These are phyloP conservation scores for Raddia distichophylla DNA, from an alignment of 176 grass and related monocot species.

Conservation along the genomic window DNA sequence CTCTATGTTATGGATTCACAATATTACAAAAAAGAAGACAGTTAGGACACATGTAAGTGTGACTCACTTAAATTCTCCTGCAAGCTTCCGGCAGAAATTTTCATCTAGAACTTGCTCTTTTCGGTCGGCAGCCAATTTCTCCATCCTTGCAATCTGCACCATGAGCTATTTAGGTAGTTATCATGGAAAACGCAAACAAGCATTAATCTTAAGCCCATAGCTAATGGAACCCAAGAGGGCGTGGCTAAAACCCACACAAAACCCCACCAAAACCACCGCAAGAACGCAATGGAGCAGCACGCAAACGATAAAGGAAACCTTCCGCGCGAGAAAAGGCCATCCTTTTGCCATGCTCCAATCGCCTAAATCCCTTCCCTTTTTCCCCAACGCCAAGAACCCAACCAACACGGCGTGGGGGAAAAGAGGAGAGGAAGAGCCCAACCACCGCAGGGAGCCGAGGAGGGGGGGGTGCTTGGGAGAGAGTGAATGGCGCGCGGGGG, in stretches of 20 bases:
- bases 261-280: neutral
- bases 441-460: neutral
- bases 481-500: conserved; percentile 1
- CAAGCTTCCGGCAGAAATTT: conserved; percentile 57
- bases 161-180: conserved; percentile 16
- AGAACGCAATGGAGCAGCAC: conserved; percentile 12
- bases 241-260: conserved; percentile 21
- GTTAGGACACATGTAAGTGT: neutral
- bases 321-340: neutral
- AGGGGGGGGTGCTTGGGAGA: neutral
- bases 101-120: conserved; percentile 43
- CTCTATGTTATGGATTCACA: neutral
- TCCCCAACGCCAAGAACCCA: neutral
- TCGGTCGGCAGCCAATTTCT: conserved; percentile 43
- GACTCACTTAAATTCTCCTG: conserved; percentile 64
- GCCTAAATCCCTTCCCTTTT: neutral
- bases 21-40: neutral
- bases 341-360: neutral
- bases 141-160: conserved; percentile 57
- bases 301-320: neutral
- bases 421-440: neutral
- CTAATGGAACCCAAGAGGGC: neutral
- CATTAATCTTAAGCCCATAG: neutral
- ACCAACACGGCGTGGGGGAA: neutral
- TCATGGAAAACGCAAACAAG: conserved; percentile 7